A percentile compares a stretch with the other conserved stretches of the same genome.
Evolutionary conservation across 2,329 filamentous ascomycete genomes (phyloP).

Genomic region (Uncinocarpus reesii): DNA sequence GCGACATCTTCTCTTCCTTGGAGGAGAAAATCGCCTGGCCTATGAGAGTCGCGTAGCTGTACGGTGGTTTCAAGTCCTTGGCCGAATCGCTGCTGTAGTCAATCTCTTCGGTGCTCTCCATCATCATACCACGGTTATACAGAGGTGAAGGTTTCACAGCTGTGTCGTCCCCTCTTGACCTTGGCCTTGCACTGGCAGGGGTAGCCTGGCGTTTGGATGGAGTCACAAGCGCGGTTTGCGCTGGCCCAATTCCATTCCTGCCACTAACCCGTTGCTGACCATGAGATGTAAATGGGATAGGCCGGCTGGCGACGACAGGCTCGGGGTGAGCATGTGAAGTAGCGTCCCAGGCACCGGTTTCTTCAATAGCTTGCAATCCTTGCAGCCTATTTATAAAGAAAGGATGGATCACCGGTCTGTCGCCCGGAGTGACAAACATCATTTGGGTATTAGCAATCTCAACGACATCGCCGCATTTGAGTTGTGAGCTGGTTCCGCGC

Average conservation of each 20-base stretch:
- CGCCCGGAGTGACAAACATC: slow-evolving; percentile 91
- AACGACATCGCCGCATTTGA: slow-evolving; percentile 81
- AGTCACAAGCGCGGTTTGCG: slow-evolving; percentile 20
- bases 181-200: slow-evolving; percentile 17
- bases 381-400: slow-evolving; percentile 60
- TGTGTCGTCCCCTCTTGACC: slow-evolving; percentile 15
- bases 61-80: slow-evolving; percentile 86
- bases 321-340: slow-evolving; percentile 32
- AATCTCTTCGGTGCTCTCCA: slow-evolving; percentile 45
- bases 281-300: slow-evolving; percentile 5
- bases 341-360: slow-evolving; percentile 28
- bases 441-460: slow-evolving; percentile 91
- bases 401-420: slow-evolving; percentile 58
- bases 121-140: slow-evolving; percentile 43
- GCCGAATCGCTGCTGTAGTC: slow-evolving; percentile 65
- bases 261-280: background rate
- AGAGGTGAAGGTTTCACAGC: slow-evolving; percentile 36
- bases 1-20: slow-evolving; percentile 74
- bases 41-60: slow-evolving; percentile 94
- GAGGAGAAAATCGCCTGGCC: slow-evolving; percentile 88
- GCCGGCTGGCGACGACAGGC: slow-evolving; percentile 9
- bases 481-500: slow-evolving; percentile 52
- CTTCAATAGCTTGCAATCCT: slow-evolving; percentile 30
- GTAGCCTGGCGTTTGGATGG: slow-evolving; percentile 35
- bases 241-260: slow-evolving; percentile 6